phyloP scores from a whole-genome alignment of 2,329 filamentous ascomycete genomes.

The Diaporthe sp. region DNA sequence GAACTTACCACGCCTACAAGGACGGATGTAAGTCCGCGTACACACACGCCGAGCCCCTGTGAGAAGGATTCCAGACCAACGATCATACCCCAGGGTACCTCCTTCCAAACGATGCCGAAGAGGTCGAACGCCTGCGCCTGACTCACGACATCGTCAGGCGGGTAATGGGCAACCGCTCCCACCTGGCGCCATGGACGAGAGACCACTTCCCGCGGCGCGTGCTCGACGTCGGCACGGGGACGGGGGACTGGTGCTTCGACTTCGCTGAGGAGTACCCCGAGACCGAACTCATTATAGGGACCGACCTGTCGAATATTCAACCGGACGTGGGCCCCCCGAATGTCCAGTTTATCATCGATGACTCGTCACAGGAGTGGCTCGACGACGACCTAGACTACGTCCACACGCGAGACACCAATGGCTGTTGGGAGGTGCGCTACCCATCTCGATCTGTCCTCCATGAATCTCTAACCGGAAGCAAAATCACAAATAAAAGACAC shows the following conservation, averaged over 20 bases:
- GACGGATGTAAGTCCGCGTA: conserved; percentile 36
- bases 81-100: conserved; percentile 48
- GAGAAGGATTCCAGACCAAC: neutral
- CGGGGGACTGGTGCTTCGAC: conserved; percentile 77
- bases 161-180: conserved; percentile 49
- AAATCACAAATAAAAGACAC: neutral
- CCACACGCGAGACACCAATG: conserved; percentile 64
- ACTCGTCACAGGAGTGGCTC: conserved; percentile 68
- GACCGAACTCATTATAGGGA: conserved; percentile 69
- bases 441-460: neutral
- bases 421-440: conserved; percentile 58
- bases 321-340: conserved; percentile 77
- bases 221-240: conserved; percentile 62
- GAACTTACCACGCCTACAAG: conserved; percentile 41
- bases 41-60: neutral
- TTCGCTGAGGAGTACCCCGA: conserved; percentile 74
- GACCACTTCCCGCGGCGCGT: conserved; percentile 48
- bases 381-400: conserved; percentile 70
- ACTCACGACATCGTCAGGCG: conserved; percentile 51
- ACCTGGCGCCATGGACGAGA: conserved; percentile 49
- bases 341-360: conserved; percentile 81
- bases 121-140: conserved; percentile 50
- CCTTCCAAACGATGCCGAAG: conserved; percentile 52
- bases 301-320: conserved; percentile 78
- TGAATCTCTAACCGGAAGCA: too few species aligned